Base-by-base conservation (phyloP, 345 rosid species). In the Murraya paniculata region DNA sequence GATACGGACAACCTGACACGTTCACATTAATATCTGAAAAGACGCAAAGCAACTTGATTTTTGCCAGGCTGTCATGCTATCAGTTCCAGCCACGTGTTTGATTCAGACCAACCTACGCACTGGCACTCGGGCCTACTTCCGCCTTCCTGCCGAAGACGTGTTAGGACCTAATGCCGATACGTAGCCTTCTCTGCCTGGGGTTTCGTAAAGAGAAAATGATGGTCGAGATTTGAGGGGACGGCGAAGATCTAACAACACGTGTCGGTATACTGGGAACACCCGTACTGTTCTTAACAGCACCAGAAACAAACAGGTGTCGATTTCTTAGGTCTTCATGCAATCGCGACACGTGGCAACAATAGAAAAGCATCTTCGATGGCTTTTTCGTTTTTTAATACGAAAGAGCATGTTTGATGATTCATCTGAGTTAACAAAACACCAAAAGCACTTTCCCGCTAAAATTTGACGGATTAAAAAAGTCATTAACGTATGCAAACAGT, bases 211-310 rank as follows among this genome's bases (percentile, higher is more conserved):
- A 9, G 31, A 72, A 73, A 77, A 19, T 0, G 78, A 71, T 71
- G 84, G 81, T 55, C 56, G 74, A 69, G 82, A 80, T 78, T 56
- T 3, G 66, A 39, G 71, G 56, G 57, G 77, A 85, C 84, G 72
- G 57, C 70, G n/a, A 31, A 53, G 22, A 85, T 82, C 85, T 78
- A 8, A 0, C 25, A 70, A 78, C 85, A 80, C 85, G 85, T 75
- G 81, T 73, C 71, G 67, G 10, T 48, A 7, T 0, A 33, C 6
- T 18, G 30, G 66, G 0, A 41, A 27, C 74, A 72, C 80, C 80
- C 45, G 39, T 45, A 57, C 45, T 75, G 75, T 25, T 64, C 16
- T 71, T 24, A 22, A 25, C 41, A 0, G 0, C 4, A 22, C 6
- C 58, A 48, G 2, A 73, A 66, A 36, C 16, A 22, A 69, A 71